These are phyloP conservation scores for Beauveria pseudobassiana DNA, from an alignment of 2,329 filamentous ascomycete genomes.

Conservation along the genomic window DNA sequence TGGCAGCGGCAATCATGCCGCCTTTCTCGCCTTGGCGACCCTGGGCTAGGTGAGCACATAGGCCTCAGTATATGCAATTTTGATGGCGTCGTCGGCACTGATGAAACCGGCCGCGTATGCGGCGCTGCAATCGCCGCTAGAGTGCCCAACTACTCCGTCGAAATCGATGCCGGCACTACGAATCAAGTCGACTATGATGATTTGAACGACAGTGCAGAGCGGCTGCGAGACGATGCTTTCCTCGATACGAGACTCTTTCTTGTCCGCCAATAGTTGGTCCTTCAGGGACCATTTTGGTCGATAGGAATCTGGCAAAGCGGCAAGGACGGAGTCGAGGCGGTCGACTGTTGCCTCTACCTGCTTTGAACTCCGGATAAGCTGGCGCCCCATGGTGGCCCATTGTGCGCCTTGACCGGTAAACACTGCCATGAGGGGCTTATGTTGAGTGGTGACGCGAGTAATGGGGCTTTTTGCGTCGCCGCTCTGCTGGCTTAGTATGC, in stretches of 20 bases:
- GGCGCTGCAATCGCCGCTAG: conserved; percentile 36
- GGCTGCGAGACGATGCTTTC: conserved; percentile 29
- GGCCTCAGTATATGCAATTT: conserved; percentile 39
- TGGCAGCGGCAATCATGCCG: conserved; percentile 43
- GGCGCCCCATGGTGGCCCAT: conserved; percentile 22
- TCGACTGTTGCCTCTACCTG: conserved; percentile 17
- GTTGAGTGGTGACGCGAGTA: neutral
- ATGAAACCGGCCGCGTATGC: conserved; percentile 33
- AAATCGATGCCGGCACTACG: conserved; percentile 29
- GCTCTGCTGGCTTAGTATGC: neutral
- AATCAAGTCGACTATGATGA: conserved; percentile 33
- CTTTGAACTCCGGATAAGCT: conserved; percentile 22
- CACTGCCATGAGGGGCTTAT: conserved; percentile 15
- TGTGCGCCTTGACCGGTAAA: conserved; percentile 28
- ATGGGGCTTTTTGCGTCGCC: neutral
- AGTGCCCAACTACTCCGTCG: conserved; percentile 31
- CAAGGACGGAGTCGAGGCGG: conserved; percentile 20
- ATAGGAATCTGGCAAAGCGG: conserved; percentile 15
- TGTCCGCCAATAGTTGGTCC: conserved; percentile 24
- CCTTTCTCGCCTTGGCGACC: conserved; percentile 33
- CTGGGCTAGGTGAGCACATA: conserved; percentile 25
- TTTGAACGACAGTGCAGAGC: conserved; percentile 33
- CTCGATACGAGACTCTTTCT: conserved; percentile 19
- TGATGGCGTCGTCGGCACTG: conserved; percentile 32
- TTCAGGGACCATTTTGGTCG: conserved; percentile 23